phyloP scores from a whole-genome alignment of 306 rosid species.

The Rosa lucieae region DNA sequence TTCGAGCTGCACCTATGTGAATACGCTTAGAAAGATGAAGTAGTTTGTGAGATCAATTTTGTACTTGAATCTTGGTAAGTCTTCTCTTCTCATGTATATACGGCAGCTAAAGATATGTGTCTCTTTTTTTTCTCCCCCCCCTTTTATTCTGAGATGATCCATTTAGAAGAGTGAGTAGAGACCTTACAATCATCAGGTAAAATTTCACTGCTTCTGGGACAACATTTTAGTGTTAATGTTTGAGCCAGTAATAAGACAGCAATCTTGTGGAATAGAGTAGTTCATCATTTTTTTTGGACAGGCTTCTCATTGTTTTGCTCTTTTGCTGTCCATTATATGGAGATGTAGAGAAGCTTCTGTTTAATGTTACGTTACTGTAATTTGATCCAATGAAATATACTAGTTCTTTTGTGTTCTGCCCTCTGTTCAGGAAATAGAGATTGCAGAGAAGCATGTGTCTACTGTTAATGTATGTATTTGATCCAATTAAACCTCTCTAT shows the following conservation, averaged over 20 bases:
- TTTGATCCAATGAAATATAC: background rate
- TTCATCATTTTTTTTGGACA: too few relatives aligned
- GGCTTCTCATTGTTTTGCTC: background rate
- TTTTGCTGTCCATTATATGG: background rate
- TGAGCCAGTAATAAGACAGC: background rate
- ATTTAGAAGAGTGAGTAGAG: background rate
- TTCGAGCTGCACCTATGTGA: slow-evolving; percentile 85
- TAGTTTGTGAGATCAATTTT: background rate
- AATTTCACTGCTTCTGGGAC: background rate
- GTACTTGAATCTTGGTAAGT: background rate
- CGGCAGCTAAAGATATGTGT: too few relatives aligned
- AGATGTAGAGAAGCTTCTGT: background rate
- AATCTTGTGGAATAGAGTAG: background rate
- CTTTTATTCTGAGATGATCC: background rate
- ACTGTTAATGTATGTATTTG: too few relatives aligned
- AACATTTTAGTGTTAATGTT: background rate
- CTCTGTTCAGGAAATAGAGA: too few relatives aligned
- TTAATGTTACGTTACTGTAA: background rate
- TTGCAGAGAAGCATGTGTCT: too few relatives aligned
- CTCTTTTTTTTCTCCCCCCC: too few relatives aligned
- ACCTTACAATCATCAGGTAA: background rate
- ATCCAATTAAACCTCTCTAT: too few relatives aligned
- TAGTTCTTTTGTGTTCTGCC: too few relatives aligned
- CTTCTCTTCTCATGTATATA: too few relatives aligned
- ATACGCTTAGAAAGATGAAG: slow-evolving; percentile 49